These are phyloP conservation scores for Blastocrithidia nonstop DNA, from an alignment of 208 protist species.

Conservation along the genomic window DNA sequence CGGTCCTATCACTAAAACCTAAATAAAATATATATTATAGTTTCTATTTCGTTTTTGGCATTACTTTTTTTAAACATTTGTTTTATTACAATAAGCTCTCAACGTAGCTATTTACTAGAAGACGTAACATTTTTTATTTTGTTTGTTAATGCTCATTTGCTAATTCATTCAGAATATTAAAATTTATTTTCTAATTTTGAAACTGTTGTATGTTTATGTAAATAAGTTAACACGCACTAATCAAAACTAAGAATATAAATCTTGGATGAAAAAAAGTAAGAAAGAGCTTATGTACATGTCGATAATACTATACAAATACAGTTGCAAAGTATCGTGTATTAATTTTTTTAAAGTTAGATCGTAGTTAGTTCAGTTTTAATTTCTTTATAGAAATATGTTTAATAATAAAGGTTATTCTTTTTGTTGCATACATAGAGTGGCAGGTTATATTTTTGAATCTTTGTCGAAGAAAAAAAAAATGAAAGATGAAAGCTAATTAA, in stretches of 20 bases:
- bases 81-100: too few species aligned
- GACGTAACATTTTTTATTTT: too few species aligned
- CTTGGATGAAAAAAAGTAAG: constrained; percentile 2
- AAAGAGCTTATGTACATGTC: neutral
- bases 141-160: too few species aligned
- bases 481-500: neutral
- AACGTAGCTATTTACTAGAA: too few species aligned
- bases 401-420: too few species aligned
- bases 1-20: too few species aligned
- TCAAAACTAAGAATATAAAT: neutral
- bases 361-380: too few species aligned
- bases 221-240: neutral
- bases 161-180: neutral
- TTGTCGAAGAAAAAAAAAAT: neutral
- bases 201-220: neutral
- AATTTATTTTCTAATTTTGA: neutral
- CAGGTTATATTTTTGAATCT: neutral
- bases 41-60: too few species aligned
- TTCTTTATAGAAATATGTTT: neutral
- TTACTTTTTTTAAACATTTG: too few species aligned
- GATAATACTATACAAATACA: neutral
- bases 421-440: neutral
- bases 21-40: too few species aligned
- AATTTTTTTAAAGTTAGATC: too few species aligned
- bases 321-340: constrained; percentile 1